Evolutionary conservation across 176 grass and related monocot species (phyloP), one percentile per base, ranked within the genome.

Genomic region (Rhynchospora breviuscula): DNA sequence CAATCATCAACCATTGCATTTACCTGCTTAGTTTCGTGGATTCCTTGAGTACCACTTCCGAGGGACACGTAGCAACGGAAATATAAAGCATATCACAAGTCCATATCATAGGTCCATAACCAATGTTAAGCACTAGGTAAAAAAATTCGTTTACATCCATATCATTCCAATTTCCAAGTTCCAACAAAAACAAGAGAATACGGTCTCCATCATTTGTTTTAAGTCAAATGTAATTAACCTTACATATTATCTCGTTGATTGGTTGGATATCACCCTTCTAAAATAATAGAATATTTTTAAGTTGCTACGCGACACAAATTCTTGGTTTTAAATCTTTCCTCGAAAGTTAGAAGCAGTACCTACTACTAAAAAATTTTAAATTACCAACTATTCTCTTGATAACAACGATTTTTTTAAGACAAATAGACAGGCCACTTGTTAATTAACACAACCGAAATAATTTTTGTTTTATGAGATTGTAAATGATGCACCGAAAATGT

Each of bases 171-270:
- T 66, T 31, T 66, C 63, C 63, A 12, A 31, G 25, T 31, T 52
- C 29, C 35, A 33, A 13, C 31, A 47, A 47, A 9, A 73, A 49
- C 69, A 72, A 68, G 15, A 68, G 3, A 7, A 70, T 10, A 35
- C 21, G 45, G 45, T 51, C 45, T 18, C 4, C n/a, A 51, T 26
- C n/a, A 48, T 48, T 10, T 3, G 14, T 70, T 66, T 70, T 45
- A 51, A 74, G 70, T 74, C 70, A 74, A 40, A 74, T 51, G 21
- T 12, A 72, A 48, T 18, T 72, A 22, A 72, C 44, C 68, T 72
- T 72, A 72, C 40, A 43, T 70, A 35, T 43, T 40, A 17, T 67
- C 3, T 12, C 29, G 33, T 67, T 13, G 25, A 33, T 12, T 14
- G 63, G 11, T 67, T 9, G 1, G 62, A 65, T 31, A 29, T 13